phyloP scores from a whole-genome alignment of 2,329 filamentous ascomycete genomes.

The Hypoxylon sp. region DNA sequence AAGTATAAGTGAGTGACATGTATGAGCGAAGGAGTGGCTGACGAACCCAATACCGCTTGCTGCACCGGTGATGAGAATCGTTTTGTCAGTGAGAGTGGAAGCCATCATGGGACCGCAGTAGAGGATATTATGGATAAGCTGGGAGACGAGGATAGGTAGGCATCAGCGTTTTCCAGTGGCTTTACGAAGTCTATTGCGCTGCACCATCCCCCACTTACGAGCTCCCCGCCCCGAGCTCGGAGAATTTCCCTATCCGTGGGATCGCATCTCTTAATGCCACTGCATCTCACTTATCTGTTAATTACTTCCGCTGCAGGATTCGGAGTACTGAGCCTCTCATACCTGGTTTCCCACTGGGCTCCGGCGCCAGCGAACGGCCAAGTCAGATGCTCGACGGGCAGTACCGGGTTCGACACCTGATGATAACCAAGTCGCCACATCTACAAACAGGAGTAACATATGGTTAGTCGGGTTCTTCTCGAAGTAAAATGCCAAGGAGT shows the following conservation, averaged over 20 bases:
- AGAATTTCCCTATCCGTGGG: slow-evolving; percentile 2
- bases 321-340: background rate
- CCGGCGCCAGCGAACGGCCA: background rate
- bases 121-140: background rate
- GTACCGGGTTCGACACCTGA: background rate
- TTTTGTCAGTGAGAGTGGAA: slow-evolving; percentile 39
- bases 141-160: background rate
- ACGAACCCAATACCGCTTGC: slow-evolving; percentile 46
- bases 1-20: slow-evolving; percentile 4
- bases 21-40: background rate
- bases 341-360: background rate
- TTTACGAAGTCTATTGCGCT: slow-evolving; percentile 7
- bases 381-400: background rate
- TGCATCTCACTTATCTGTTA: background rate
- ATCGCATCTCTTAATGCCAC: background rate
- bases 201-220: slow-evolving; percentile 38
- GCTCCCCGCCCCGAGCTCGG: slow-evolving; percentile 39
- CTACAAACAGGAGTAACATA: background rate
- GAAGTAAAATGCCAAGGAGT: slow-evolving; percentile 20
- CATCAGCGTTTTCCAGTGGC: background rate
- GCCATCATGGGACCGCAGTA: slow-evolving; percentile 31
- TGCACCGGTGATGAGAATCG: slow-evolving; percentile 45
- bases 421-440: background rate
- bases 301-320: background rate
- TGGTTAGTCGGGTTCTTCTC: background rate